Conservation (phyloP, 345 rosid genomes). For the Hibiscus trionum region DNA sequence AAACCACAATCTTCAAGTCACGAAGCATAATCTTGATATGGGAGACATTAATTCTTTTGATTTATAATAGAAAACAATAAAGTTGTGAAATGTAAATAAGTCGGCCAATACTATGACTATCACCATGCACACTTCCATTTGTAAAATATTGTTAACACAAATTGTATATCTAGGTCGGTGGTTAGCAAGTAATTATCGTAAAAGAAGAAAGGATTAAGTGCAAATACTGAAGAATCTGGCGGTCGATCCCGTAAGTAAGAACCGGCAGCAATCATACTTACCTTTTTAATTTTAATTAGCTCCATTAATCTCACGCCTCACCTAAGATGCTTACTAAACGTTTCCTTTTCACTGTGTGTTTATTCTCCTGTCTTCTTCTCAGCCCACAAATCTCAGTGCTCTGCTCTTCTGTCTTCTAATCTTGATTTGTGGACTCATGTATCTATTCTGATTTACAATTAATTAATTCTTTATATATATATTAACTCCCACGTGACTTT, state of each 20-base stretch:
- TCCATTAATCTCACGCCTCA: not conserved
- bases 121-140: too few relatives aligned
- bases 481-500: not conserved
- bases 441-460: not conserved
- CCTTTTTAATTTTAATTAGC: not conserved
- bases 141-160: too few relatives aligned
- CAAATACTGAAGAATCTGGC: not conserved
- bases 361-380: slow-evolving; percentile 10
- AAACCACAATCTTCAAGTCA: too few relatives aligned
- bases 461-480: too few relatives aligned
- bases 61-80: too few relatives aligned
- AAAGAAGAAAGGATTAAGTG: not conserved
- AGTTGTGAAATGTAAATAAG: too few relatives aligned
- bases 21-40: too few relatives aligned
- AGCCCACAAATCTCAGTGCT: slow-evolving; percentile 5
- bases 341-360: slow-evolving; percentile 4
- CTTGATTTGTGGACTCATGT: not conserved
- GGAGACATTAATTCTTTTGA: too few relatives aligned
- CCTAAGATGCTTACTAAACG: slow-evolving; percentile 4
- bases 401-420: not conserved
- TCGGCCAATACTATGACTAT: too few relatives aligned
- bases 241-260: not conserved
- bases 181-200: not conserved
- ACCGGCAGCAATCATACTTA: not conserved
- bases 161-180: not conserved